A percentile compares a stretch with the other conserved stretches of the same genome.
Evolutionary conservation across 371 early-diverging fungal genomes (phyloP).

Genomic region (Lichtheimia ramosa): DNA sequence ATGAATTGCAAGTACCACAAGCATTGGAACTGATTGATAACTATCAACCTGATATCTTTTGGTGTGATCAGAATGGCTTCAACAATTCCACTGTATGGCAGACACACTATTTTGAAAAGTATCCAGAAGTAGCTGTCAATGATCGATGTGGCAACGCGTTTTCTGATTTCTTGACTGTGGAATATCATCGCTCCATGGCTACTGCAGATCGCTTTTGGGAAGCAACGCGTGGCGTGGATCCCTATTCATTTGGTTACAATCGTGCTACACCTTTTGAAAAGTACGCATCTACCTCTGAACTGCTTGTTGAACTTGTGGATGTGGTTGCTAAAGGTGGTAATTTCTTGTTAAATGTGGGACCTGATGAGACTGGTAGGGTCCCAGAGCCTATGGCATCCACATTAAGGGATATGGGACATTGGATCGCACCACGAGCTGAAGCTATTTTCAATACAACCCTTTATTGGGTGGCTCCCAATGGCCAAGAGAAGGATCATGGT

Average conservation of each 20-base stretch:
- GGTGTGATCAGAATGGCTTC: constrained; percentile 41
- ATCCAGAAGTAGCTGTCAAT: constrained; percentile 22
- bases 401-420: constrained; percentile 19
- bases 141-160: constrained; percentile 17
- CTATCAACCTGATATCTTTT: constrained; percentile 30
- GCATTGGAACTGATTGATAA: constrained; percentile 25
- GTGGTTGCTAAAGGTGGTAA: constrained; percentile 30
- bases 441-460: constrained; percentile 10
- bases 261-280: constrained; percentile 22
- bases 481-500: neutral
- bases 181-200: constrained; percentile 1
- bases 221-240: constrained; percentile 20
- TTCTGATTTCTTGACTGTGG: constrained; percentile 14
- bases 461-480: constrained; percentile 8
- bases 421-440: constrained; percentile 14
- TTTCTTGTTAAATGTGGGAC: constrained; percentile 32
- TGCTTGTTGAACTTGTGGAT: constrained; percentile 26
- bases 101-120: constrained; percentile 17
- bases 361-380: constrained; percentile 21
- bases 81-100: constrained; percentile 39
- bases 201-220: constrained; percentile 17
- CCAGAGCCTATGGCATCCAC: constrained; percentile 14
- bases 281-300: constrained; percentile 20
- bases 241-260: constrained; percentile 26
- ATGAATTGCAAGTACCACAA: constrained; percentile 38